phyloP scores from a whole-genome alignment of 805 yeast genomes.

The Candida khao-thaluensis region DNA sequence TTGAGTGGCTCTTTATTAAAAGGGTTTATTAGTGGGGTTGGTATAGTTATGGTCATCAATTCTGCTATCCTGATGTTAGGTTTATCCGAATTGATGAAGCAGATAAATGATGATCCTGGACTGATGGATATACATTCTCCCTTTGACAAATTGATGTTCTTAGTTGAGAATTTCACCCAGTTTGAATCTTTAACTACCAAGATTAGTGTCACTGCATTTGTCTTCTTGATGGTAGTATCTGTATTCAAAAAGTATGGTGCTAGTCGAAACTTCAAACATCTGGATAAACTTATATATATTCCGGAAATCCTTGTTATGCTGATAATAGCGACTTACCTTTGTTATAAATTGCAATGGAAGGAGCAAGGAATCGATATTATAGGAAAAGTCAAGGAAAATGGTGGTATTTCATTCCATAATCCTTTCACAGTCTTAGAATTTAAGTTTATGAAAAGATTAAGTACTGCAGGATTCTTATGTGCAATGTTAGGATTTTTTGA shows the following conservation, averaged over 20 bases:
- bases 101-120: slow-evolving; percentile 33
- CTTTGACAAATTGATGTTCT: slow-evolving; percentile 61
- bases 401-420: slow-evolving; percentile 46
- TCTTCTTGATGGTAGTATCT: slow-evolving; percentile 9
- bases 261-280: slow-evolving; percentile 16
- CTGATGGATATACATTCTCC: slow-evolving; percentile 55
- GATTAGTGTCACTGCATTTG: slow-evolving; percentile 45
- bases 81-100: slow-evolving; percentile 44
- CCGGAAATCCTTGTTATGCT: slow-evolving; percentile 89
- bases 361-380: slow-evolving; percentile 61
- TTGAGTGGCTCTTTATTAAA: slow-evolving; percentile 39
- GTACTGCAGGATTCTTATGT: slow-evolving; percentile 68
- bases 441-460: slow-evolving; percentile 54
- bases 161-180: slow-evolving; percentile 46
- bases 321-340: slow-evolving; percentile 53
- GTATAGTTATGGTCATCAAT: slow-evolving; percentile 51
- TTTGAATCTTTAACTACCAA: slow-evolving; percentile 59
- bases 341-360: slow-evolving; percentile 48
- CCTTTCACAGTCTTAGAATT: slow-evolving; percentile 56
- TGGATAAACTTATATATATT: slow-evolving; percentile 52
- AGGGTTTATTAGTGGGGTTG: slow-evolving; percentile 46
- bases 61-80: slow-evolving; percentile 75
- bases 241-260: slow-evolving; percentile 31
- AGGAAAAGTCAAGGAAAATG: slow-evolving; percentile 56
- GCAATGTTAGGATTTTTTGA: slow-evolving; percentile 91